Evolutionary conservation across 139 green algal species (phyloP), one percentile per base, ranked within the genome.

Genomic region (Zygnema cylindricum): DNA sequence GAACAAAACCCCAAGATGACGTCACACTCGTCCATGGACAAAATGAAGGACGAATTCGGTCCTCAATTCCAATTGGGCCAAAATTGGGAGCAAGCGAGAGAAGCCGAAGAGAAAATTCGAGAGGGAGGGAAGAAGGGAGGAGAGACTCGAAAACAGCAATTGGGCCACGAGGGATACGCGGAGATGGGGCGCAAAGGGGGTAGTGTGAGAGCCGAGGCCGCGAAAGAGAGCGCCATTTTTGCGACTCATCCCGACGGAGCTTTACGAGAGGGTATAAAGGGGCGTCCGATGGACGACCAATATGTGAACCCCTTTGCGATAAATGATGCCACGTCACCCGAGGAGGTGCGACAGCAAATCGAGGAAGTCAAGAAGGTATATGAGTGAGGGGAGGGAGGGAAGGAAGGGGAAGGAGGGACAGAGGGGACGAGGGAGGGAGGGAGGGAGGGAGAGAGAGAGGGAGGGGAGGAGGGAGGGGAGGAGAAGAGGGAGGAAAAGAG

Each of bases 151-250:
- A 57, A 54, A n/a, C 39, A 84, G 77, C 82, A 88, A 69, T 32
- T 88, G 23, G 63, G 43, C 0, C 82, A 88, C 32, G 82, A 88
- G 33, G 82, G 63, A 63, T 88, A 88, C 25, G 82, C 49, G 33
- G 82, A 88, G 69, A 88, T 88, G 82, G 82, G 82, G 1, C 69
- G 82, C 0, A 88, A 88, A 43, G 82, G 82, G 25, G 82, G 82
- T 21, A 78, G 86, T 42, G 63, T 49, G 3, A 71, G 82, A 0
- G 82, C 35, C 2, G 36, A 86, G 11, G 38, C 55, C n/a, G 82
- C 82, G n/a, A 71, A 83, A n/a, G 79, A 86, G 2, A 42, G 79
- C 25, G 79, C 79, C 2, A 25, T 82, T 39, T 86, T 86, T 69
- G 79, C 79, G 2, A 69, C 54, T n/a, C 40, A 86, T 30, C 79